Percentiles rank a stretch among this genome's conserved stretches.
phyloP scores from a whole-genome alignment of 2,329 filamentous ascomycete genomes.

The Torrubiella hemipterigena region DNA sequence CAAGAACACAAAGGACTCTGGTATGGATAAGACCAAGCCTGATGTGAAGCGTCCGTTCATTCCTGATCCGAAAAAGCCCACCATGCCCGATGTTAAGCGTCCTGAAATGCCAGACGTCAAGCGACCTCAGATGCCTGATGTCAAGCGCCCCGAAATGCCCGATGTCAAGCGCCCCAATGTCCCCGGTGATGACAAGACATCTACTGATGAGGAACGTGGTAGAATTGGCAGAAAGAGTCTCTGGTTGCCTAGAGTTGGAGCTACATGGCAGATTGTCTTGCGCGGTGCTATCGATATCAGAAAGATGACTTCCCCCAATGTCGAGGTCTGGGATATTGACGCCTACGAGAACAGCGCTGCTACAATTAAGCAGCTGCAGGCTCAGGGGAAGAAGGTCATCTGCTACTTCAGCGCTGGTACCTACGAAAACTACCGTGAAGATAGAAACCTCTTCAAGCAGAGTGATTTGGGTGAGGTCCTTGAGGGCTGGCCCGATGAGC shows the following conservation, averaged over 20 bases:
- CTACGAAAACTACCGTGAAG: conserved; percentile 51
- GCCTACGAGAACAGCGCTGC: conserved; percentile 40
- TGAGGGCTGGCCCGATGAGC: conserved; percentile 54
- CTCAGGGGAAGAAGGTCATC: conserved; percentile 48
- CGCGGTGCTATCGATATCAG: conserved; percentile 27
- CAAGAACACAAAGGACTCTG: conserved; percentile 5
- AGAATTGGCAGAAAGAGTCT: conserved; percentile 11
- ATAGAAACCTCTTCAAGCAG: conserved; percentile 39
- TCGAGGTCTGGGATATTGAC: conserved; percentile 35
- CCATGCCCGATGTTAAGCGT: too few species aligned
- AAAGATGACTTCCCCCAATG: conserved; percentile 27
- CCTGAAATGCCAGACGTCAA: too few species aligned
- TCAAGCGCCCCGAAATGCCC: too few species aligned
- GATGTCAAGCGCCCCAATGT: conserved; percentile 10
- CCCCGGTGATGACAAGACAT: conserved; percentile 7
- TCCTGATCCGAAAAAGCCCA: too few species aligned
- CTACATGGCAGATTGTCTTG: conserved; percentile 53
- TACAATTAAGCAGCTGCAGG: conserved; percentile 42
- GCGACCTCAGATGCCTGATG: too few species aligned
- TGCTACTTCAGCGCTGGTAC: conserved; percentile 68
- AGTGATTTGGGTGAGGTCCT: conserved; percentile 46
- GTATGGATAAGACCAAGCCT: too few species aligned
- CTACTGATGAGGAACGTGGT: conserved; percentile 12
- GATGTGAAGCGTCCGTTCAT: too few species aligned
- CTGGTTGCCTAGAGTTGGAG: conserved; percentile 41